Evolutionary conservation across 257 asterid genomes (phyloP).

Genomic region (Primulina eburnea): DNA sequence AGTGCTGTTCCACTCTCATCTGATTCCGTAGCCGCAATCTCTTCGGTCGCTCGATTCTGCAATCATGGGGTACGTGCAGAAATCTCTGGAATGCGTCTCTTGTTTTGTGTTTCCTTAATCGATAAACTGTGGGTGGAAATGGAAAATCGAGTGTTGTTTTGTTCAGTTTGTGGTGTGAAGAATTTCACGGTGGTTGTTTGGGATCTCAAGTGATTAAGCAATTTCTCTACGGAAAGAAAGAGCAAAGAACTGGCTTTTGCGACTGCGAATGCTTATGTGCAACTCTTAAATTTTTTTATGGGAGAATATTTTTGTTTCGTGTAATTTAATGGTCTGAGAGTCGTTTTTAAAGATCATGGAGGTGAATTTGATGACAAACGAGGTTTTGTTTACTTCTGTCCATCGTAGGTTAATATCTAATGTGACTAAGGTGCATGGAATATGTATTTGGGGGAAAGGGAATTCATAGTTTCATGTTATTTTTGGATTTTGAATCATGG

Average conservation of each 20-base stretch:
- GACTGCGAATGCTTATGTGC: background rate
- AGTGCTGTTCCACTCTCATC: constrained; percentile 13
- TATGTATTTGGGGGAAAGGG: background rate
- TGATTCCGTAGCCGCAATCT: constrained; percentile 18
- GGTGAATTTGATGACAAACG: background rate
- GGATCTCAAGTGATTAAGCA: background rate
- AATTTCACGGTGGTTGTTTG: background rate
- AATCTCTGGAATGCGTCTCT: background rate
- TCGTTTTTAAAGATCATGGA: background rate
- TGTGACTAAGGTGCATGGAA: background rate
- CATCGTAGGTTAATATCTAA: background rate
- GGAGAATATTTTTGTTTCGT: background rate
- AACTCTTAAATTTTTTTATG: too few relatives aligned
- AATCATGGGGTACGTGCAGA: constrained; percentile 44
- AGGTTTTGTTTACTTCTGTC: too few relatives aligned
- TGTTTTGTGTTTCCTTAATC: too few relatives aligned
- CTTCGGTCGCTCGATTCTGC: constrained; percentile 28
- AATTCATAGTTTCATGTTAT: too few relatives aligned
- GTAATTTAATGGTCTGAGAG: background rate
- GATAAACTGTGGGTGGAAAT: background rate
- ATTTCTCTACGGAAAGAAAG: background rate
- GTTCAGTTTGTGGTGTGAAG: background rate
- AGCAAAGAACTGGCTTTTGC: background rate
- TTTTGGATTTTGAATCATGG: background rate
- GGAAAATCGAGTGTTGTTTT: background rate